phyloP scores from a whole-genome alignment of 306 rosid species.

The Castanea sativa region DNA sequence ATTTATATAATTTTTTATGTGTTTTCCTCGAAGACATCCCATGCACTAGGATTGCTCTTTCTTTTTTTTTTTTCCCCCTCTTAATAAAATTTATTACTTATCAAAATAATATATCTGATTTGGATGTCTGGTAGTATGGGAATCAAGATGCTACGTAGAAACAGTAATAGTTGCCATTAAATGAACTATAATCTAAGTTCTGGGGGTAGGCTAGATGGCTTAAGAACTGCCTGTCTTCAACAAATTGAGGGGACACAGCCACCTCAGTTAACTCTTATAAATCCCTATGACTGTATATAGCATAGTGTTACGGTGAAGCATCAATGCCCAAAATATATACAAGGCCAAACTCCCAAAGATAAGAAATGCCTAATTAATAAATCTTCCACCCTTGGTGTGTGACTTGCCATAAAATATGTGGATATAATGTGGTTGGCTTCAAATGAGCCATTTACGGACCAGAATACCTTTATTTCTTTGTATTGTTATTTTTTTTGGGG shows the following conservation, averaged over 20 bases:
- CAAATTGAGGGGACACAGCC: neutral
- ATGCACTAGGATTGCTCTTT: too few species aligned
- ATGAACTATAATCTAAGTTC: neutral
- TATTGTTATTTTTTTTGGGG: too few species aligned
- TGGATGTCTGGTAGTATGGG: neutral
- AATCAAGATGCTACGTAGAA: neutral
- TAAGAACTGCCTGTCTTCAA: neutral
- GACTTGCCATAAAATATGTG: neutral
- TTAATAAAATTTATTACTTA: neutral
- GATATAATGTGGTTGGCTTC: constrained; percentile 1
- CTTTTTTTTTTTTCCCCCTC: too few species aligned
- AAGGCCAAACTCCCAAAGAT: neutral
- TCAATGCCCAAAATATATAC: constrained; percentile 1
- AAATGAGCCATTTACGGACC: constrained; percentile 1
- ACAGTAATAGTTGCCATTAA: neutral
- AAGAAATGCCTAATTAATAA: neutral
- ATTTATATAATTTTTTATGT: too few species aligned
- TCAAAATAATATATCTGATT: neutral
- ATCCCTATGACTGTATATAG: neutral
- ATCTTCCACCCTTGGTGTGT: neutral
- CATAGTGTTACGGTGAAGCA: neutral
- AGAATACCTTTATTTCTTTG: neutral
- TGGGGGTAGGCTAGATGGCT: neutral
- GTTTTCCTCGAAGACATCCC: too few species aligned
- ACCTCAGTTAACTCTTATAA: constrained; percentile 7